Conservation (phyloP, 257 asterid genomes). For the Solanum phureja region DNA sequence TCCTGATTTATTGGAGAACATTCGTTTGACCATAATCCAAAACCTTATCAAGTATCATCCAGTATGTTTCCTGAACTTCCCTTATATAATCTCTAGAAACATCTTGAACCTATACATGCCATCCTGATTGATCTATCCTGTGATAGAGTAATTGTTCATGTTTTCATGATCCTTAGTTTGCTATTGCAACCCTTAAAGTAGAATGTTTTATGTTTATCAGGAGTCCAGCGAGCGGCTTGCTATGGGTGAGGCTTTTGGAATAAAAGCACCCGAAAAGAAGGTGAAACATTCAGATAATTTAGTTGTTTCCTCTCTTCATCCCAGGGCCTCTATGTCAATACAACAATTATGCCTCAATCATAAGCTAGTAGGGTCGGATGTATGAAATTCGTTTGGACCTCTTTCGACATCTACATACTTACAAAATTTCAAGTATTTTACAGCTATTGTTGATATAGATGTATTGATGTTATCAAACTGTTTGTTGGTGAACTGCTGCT, state of each 20-base stretch:
- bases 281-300: slow-evolving; percentile 23
- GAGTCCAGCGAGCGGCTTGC: slow-evolving; percentile 94
- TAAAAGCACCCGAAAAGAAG: slow-evolving; percentile 72
- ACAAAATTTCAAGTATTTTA: background rate
- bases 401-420: background rate
- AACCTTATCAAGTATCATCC: slow-evolving; percentile 94
- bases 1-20: slow-evolving; percentile 91
- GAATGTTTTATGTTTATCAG: slow-evolving; percentile 22
- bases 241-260: slow-evolving; percentile 92
- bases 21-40: slow-evolving; percentile 88
- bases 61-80: slow-evolving; percentile 37
- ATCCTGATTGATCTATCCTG: background rate
- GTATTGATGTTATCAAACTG: background rate
- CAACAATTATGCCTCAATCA: background rate
- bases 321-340: background rate
- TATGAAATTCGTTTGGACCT: background rate
- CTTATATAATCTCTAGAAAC: background rate
- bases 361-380: background rate
- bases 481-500: background rate
- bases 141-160: background rate
- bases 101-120: background rate
- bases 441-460: background rate
- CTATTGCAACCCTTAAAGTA: background rate
- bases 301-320: background rate
- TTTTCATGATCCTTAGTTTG: background rate